These are phyloP conservation scores for Mucor plumbeus DNA, from an alignment of 371 early-diverging fungal genomes.

Conservation along the genomic window DNA sequence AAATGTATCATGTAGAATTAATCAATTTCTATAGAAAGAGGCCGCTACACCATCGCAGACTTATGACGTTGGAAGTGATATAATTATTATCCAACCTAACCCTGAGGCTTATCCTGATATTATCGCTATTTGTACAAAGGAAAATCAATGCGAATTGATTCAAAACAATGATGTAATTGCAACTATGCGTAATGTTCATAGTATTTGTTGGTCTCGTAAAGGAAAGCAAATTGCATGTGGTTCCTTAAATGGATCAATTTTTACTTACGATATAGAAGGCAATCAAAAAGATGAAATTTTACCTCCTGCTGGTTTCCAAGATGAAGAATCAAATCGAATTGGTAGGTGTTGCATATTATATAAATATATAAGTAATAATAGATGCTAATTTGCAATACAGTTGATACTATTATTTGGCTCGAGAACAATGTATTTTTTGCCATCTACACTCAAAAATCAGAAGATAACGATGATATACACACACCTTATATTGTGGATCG, in stretches of 20 bases:
- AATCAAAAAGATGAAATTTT: conserved; percentile 23
- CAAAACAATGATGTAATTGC: conserved; percentile 24
- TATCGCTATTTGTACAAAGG: conserved; percentile 33
- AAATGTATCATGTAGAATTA: no score
- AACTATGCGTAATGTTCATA: conserved; percentile 21
- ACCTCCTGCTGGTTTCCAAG: not conserved
- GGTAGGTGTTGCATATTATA: not conserved
- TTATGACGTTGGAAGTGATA: conserved; percentile 23
- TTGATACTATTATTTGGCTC: conserved; percentile 47
- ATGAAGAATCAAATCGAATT: not conserved
- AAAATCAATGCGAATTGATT: conserved; percentile 30
- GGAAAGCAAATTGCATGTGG: conserved; percentile 60
- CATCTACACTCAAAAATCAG: conserved; percentile 22
- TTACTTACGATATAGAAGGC: conserved; percentile 41
- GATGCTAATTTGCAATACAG: conserved; percentile 20
- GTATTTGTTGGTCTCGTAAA: conserved; percentile 60
- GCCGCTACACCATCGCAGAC: conserved; percentile 27
- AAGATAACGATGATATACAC: not conserved
- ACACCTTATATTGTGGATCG: conserved; percentile 21
- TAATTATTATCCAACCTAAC: conserved; percentile 47
- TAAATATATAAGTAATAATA: no score
- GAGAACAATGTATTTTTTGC: conserved; percentile 43
- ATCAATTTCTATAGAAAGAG: not conserved
- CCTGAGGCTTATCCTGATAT: conserved; percentile 42
- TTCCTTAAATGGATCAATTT: conserved; percentile 31